phyloP scores from a whole-genome alignment of 345 rosid genomes.

The Bruguiera gymnorhiza region DNA sequence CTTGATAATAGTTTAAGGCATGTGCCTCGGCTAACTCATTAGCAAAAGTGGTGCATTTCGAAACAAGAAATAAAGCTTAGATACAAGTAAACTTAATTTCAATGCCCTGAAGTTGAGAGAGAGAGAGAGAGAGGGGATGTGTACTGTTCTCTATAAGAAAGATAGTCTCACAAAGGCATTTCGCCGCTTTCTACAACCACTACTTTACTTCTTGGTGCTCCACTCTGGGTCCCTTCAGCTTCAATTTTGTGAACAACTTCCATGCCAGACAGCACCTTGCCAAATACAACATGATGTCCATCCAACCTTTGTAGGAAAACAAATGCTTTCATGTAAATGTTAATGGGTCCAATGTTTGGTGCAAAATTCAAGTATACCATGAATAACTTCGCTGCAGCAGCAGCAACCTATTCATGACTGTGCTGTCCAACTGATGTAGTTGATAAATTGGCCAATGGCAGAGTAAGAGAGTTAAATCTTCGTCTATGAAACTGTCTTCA shows the following conservation, averaged over 20 bases:
- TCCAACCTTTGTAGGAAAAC: conserved; percentile 58
- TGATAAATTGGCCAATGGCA: too few species aligned
- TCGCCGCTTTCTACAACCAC: conserved; percentile 84
- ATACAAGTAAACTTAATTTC: neutral
- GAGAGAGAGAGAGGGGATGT: neutral
- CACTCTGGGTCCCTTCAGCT: conserved; percentile 79
- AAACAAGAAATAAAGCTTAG: too few species aligned
- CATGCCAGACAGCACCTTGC: conserved; percentile 90
- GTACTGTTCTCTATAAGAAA: neutral
- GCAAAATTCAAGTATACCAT: neutral
- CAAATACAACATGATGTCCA: conserved; percentile 88
- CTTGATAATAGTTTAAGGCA: too few species aligned
- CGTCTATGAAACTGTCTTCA: too few species aligned
- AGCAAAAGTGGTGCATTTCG: too few species aligned
- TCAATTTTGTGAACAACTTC: conserved; percentile 83
- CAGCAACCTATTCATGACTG: neutral
- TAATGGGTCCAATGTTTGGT: conserved; percentile 1
- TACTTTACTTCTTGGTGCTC: conserved; percentile 72
- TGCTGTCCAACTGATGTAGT: neutral
- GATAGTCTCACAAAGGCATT: conserved; percentile 47
- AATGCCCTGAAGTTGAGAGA: neutral
- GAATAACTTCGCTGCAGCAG: too few species aligned
- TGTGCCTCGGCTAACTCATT: too few species aligned
- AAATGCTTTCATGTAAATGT: neutral
- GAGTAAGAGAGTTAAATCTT: too few species aligned